Evolutionary conservation across 768 basidiomycete genomes (phyloP).

Genomic region (Serendipita sp.): DNA sequence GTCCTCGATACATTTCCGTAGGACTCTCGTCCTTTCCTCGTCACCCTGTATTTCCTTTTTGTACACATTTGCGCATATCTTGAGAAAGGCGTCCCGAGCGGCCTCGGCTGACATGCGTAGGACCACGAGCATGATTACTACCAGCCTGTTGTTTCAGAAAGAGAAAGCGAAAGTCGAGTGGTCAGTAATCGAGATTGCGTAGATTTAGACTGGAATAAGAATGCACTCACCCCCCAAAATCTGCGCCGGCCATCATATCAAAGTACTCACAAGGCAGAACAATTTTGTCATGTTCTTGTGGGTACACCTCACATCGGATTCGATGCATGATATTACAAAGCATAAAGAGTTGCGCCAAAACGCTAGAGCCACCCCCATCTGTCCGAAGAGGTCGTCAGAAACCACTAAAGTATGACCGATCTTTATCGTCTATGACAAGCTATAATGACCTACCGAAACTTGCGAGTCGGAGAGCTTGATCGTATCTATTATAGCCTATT

Average conservation of each 20-base stretch:
- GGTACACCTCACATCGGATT: not conserved
- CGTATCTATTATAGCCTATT: not conserved
- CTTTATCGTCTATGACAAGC: not conserved
- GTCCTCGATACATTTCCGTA: not conserved
- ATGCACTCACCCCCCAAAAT: not conserved
- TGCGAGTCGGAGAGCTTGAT: not conserved
- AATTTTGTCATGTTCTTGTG: not conserved
- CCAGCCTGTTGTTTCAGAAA: not conserved
- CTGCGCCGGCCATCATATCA: not conserved
- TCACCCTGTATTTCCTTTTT: not conserved
- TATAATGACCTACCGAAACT: not conserved
- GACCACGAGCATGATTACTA: not conserved
- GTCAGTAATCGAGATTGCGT: too few relatives aligned
- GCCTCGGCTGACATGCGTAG: not conserved
- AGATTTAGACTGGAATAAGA: not conserved
- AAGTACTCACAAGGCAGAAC: not conserved
- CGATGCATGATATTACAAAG: not conserved
- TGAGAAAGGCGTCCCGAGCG: not conserved
- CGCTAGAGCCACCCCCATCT: not conserved
- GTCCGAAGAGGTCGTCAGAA: not conserved
- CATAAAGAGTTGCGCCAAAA: not conserved
- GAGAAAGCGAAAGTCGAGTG: not conserved
- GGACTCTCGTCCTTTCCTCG: not conserved
- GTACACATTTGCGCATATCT: not conserved
- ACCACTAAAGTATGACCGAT: not conserved